phyloP scores from a whole-genome alignment of 805 yeast species.

The Ogataea henricii region DNA sequence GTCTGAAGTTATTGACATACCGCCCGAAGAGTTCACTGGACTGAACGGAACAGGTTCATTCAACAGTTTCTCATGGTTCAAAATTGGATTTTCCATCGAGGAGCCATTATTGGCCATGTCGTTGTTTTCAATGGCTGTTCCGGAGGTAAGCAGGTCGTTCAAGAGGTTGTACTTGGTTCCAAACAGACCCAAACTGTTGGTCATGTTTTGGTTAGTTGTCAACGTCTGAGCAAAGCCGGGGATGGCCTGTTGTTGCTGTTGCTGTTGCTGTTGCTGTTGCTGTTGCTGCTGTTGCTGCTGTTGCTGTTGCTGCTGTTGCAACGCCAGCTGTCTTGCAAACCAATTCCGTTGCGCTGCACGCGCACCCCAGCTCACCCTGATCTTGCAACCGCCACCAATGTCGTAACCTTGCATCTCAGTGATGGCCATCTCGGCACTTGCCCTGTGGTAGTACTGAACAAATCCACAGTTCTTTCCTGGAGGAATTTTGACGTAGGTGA shows the following conservation, averaged over 20 bases:
- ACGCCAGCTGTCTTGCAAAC: slow-evolving; percentile 36
- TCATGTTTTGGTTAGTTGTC: slow-evolving; percentile 22
- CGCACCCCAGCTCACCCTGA: slow-evolving; percentile 85
- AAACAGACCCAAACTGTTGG: slow-evolving; percentile 27
- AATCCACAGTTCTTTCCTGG: slow-evolving; percentile 80
- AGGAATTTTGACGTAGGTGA: slow-evolving; percentile 78
- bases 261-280: not conserved
- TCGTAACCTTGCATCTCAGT: slow-evolving; percentile 88
- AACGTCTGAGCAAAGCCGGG: not conserved
- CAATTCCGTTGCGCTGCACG: slow-evolving; percentile 49
- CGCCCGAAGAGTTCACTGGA: slow-evolving; percentile 22
- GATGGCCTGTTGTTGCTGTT: not conserved
- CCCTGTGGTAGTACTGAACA: slow-evolving; percentile 75
- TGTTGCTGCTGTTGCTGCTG: slow-evolving; percentile 1
- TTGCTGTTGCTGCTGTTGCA: slow-evolving; percentile 29
- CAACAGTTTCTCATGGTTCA: slow-evolving; percentile 25
- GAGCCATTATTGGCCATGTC: slow-evolving; percentile 2
- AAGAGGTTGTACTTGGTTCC: slow-evolving; percentile 25
- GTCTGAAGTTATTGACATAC: slow-evolving; percentile 23
- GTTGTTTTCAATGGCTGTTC: not conserved
- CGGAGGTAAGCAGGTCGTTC: slow-evolving; percentile 24
- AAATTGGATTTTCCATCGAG: slow-evolving; percentile 11
- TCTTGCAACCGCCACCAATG: slow-evolving; percentile 72
- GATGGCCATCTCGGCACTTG: slow-evolving; percentile 84
- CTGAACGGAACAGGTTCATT: slow-evolving; percentile 32